Conservation (phyloP, 2,329 filamentous ascomycete genomes). For the Sporothrix protearum region DNA sequence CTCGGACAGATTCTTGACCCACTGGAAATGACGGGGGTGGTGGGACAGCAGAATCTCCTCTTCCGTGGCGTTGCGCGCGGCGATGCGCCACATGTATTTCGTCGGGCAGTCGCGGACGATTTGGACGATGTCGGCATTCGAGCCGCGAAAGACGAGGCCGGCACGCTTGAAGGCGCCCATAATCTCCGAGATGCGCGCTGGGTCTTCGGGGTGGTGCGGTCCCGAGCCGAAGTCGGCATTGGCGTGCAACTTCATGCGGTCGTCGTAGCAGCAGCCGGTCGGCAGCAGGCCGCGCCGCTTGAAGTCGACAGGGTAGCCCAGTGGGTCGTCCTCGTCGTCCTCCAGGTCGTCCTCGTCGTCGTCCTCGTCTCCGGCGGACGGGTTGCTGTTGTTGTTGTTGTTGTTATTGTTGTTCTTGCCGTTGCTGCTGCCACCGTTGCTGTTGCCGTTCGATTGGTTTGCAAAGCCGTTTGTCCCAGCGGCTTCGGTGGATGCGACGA, state of each 20-base stretch:
- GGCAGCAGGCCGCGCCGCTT: slow-evolving; percentile 53
- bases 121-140: slow-evolving; percentile 51
- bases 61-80: slow-evolving; percentile 69
- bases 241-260: slow-evolving; percentile 91
- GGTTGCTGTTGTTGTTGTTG: slow-evolving; percentile 21
- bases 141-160: slow-evolving; percentile 67
- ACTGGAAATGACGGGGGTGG: slow-evolving; percentile 69
- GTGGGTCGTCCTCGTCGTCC: slow-evolving; percentile 31
- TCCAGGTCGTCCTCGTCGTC: slow-evolving; percentile 38
- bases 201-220: slow-evolving; percentile 91
- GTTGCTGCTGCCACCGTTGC: slow-evolving; percentile 4
- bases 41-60: slow-evolving; percentile 82
- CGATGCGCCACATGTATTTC: slow-evolving; percentile 70
- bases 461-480: slow-evolving; percentile 7
- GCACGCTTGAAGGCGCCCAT: slow-evolving; percentile 82
- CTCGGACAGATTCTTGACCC: slow-evolving; percentile 60
- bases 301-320: slow-evolving; percentile 36
- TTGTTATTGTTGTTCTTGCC: neutral
- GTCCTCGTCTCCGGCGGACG: slow-evolving; percentile 41
- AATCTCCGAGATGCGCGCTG: slow-evolving; percentile 85
- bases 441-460: neutral
- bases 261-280: slow-evolving; percentile 84
- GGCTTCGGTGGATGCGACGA: neutral
- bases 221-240: slow-evolving; percentile 71
- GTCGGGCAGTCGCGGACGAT: slow-evolving; percentile 54